Evolutionary conservation across 495 filamentous ascomycete genomes (phyloP).

Genomic region (Aspergillus diversus): DNA sequence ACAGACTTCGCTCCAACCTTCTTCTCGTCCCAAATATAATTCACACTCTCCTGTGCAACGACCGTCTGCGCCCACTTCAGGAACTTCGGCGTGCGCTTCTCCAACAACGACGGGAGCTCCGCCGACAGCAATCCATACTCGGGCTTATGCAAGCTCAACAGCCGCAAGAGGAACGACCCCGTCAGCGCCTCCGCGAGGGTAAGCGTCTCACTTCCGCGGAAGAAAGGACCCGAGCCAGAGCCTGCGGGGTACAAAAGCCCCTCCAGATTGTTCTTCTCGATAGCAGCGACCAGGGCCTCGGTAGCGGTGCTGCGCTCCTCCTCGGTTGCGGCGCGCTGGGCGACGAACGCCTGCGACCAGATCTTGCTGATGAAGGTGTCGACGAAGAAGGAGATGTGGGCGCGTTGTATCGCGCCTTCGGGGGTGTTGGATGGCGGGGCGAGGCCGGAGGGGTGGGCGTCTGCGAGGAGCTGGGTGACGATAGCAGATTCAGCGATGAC

Average conservation of each 20-base stretch:
- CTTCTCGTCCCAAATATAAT: constrained; percentile 62
- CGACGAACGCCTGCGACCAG: constrained; percentile 43
- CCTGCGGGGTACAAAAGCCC: constrained; percentile 1
- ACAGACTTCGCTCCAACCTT: constrained; percentile 21
- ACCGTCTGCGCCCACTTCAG: constrained; percentile 69
- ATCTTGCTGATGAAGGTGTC: constrained; percentile 74
- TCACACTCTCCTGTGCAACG: constrained; percentile 65
- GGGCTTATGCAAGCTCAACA: constrained; percentile 54
- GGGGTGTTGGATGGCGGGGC: constrained; percentile 39
- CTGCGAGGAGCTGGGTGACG: constrained; percentile 75
- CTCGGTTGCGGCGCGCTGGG: constrained; percentile 43
- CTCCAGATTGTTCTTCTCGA: constrained; percentile 71
- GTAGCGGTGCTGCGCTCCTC: constrained; percentile 42
- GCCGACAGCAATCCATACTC: constrained; percentile 55
- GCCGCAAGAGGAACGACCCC: constrained; percentile 68
- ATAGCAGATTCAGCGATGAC: constrained; percentile 78
- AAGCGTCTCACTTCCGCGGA: constrained; percentile 74
- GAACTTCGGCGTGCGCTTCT: constrained; percentile 64
- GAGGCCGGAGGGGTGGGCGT: constrained; percentile 55
- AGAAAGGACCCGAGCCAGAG: constrained; percentile 70
- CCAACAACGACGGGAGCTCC: constrained; percentile 48
- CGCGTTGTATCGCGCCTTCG: constrained; percentile 59
- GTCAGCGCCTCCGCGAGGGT: constrained; percentile 80
- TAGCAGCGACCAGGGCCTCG: constrained; percentile 46
- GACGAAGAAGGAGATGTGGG: constrained; percentile 73